Conservation (phyloP, 345 rosid species). For the Eucalyptus melliodora region DNA sequence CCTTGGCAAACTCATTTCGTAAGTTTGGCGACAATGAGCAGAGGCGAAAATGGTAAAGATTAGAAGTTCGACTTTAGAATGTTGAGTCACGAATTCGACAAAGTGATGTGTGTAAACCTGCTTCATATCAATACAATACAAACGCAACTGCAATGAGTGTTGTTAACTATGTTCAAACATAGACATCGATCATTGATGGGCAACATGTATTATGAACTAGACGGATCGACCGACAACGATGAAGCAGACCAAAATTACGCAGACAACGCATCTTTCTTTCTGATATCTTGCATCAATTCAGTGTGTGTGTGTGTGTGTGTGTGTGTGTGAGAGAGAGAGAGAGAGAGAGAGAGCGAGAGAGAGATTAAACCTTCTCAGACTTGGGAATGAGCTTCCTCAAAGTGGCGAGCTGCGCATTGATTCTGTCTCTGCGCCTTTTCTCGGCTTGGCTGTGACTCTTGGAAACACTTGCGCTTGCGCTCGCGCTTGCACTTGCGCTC, state of each 20-base stretch:
- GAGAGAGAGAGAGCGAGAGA: neutral
- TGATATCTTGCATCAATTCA: neutral
- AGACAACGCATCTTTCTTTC: neutral
- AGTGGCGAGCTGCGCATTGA: constrained; percentile 69
- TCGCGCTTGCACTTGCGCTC: constrained; percentile 11
- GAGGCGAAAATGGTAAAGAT: neutral
- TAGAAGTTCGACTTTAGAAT: neutral
- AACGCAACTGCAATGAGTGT: neutral
- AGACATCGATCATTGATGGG: neutral
- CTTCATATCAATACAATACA: neutral
- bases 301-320: neutral
- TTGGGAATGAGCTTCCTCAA: constrained; percentile 78
- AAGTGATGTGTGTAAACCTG: neutral
- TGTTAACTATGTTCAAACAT: neutral
- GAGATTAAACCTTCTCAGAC: constrained; percentile 69
- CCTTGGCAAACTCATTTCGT: neutral
- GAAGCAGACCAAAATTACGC: neutral
- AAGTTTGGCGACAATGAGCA: neutral
- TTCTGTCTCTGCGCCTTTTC: constrained; percentile 84
- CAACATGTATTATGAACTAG: neutral
- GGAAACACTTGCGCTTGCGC: constrained; percentile 16
- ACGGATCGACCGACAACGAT: neutral
- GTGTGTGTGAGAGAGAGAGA: too few relatives aligned
- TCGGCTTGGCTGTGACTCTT: constrained; percentile 85
- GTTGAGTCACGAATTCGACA: neutral